These are phyloP conservation scores for Arthrocladium fulminans DNA, from an alignment of 2,329 filamentous ascomycete species.

Conservation along the genomic window DNA sequence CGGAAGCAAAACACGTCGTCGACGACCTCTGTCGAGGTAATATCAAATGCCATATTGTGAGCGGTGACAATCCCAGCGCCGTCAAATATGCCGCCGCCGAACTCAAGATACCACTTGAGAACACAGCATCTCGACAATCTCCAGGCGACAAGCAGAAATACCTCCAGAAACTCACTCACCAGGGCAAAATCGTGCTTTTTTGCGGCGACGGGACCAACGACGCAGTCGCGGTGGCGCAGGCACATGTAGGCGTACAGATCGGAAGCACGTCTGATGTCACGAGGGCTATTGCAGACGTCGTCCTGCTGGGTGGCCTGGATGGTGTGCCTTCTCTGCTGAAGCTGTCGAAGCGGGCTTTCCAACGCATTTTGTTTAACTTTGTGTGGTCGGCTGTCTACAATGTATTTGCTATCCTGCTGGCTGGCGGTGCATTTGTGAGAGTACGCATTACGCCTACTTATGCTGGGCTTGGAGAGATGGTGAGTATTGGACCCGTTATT, in stretches of 20 bases:
- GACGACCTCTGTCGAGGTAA: conserved; percentile 40
- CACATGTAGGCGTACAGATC: conserved; percentile 63
- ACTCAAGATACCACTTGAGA: conserved; percentile 32
- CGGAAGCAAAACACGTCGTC: conserved; percentile 45
- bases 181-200: conserved; percentile 48
- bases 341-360: conserved; percentile 36
- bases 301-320: conserved; percentile 53
- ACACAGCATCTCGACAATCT: conserved; percentile 39
- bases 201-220: conserved; percentile 75
- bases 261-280: conserved; percentile 54
- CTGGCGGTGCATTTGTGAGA: conserved; percentile 55
- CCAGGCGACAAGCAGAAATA: conserved; percentile 49
- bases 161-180: conserved; percentile 32
- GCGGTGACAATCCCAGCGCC: conserved; percentile 46
- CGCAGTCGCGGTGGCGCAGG: conserved; percentile 60
- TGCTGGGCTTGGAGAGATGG: conserved; percentile 62
- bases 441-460: conserved; percentile 52
- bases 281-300: conserved; percentile 57
- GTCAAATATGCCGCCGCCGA: conserved; percentile 40
- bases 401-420: conserved; percentile 56
- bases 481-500: conserved; percentile 65
- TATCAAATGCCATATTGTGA: conserved; percentile 49
- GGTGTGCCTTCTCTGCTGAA: conserved; percentile 50
- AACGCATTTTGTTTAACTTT: conserved; percentile 58
- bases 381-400: conserved; percentile 64